Evolutionary conservation across 2,329 filamentous ascomycete species (phyloP), one percentile per base, ranked within the genome.

Genomic region (Exophiala spinifera): DNA sequence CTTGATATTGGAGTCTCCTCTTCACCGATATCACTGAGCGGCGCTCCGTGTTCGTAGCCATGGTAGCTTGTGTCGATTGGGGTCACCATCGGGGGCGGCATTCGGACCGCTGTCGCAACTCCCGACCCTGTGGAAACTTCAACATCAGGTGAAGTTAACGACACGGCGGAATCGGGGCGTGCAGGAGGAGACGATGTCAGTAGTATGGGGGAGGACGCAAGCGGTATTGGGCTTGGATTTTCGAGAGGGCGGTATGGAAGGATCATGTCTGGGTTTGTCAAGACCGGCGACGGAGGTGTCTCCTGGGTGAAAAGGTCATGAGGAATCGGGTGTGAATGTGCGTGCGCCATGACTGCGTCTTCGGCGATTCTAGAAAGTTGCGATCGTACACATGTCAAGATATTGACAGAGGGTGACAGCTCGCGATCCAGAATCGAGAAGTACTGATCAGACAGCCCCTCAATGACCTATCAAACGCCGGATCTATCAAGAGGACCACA

Each of bases 191-290:
- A 46, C 8, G 47, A 43, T 37, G 21, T n/a, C 11, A 50, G 55
- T 34, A 60, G 33, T 25, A 49, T 53, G 14, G 57, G 57, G 17
- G 57, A 60, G 23, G 57, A 56, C 6, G 57, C 45, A 13, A 54
- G 33, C 4, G 54, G 55, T 36, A 31, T 45, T 37, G 57, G 52
- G 49, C 57, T 55, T 20, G 55, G 42, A 34, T 47, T 37, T 4
- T 49, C 34, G 31, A 55, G 33, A 25, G 49, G 56, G 14, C 53
- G 46, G 33, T 56, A 56, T 10, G 91, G 91, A 49, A 96, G 76
- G 65, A 96, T 95, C 89, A 96, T 91, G 70, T 95, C 91, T 49
- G 91, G 90, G 70, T 96, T 95, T 52, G 90, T 95, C 65, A 96
- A 76, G 2, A 91, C 95, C 44, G 91, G 91, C 56, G 89, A 95